These are phyloP conservation scores for Melastoma malabathricum DNA, from an alignment of 345 rosid species.

Conservation along the genomic window DNA sequence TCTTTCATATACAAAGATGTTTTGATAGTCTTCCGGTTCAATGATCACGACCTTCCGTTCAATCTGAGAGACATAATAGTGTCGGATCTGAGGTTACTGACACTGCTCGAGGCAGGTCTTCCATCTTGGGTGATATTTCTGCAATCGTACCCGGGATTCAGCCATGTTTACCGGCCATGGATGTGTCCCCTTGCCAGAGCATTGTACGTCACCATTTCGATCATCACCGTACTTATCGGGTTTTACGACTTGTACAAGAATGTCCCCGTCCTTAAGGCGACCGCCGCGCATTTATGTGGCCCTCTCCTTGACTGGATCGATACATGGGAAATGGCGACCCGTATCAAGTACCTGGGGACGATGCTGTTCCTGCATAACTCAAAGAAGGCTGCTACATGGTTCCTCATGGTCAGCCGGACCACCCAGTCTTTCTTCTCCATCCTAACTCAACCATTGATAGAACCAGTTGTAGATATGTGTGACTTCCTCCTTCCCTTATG, in stretches of 20 bases:
- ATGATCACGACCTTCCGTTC: conserved; percentile 72
- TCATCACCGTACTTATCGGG: conserved; percentile 75
- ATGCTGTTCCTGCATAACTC: conserved; percentile 88
- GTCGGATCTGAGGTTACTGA: conserved; percentile 68
- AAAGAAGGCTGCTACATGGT: conserved; percentile 75
- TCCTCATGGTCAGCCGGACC: conserved; percentile 37
- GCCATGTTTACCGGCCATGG: conserved; percentile 95
- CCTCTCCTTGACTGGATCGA: conserved; percentile 93
- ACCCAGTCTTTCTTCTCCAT: conserved; percentile 47
- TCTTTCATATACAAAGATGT: no score
- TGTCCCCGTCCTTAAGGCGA: conserved; percentile 89
- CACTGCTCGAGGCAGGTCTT: conserved; percentile 88
- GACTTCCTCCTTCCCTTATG: conserved; percentile 52
- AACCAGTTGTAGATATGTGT: conserved; percentile 32
- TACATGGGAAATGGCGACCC: conserved; percentile 93
- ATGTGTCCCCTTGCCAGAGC: conserved; percentile 95
- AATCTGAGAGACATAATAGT: conserved; percentile 58
- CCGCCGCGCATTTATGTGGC: conserved; percentile 75
- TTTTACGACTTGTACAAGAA: conserved; percentile 94
- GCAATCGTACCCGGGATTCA: conserved; percentile 88
- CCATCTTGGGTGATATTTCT: conserved; percentile 98
- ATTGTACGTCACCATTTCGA: conserved; percentile 60
- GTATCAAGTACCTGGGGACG: conserved; percentile 93
- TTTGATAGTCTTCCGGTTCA: conserved; percentile 58
- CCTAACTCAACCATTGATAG: conserved; percentile 44